phyloP scores from a whole-genome alignment of 129 eudicot genomes.

The Pulicaria dysenterica region DNA sequence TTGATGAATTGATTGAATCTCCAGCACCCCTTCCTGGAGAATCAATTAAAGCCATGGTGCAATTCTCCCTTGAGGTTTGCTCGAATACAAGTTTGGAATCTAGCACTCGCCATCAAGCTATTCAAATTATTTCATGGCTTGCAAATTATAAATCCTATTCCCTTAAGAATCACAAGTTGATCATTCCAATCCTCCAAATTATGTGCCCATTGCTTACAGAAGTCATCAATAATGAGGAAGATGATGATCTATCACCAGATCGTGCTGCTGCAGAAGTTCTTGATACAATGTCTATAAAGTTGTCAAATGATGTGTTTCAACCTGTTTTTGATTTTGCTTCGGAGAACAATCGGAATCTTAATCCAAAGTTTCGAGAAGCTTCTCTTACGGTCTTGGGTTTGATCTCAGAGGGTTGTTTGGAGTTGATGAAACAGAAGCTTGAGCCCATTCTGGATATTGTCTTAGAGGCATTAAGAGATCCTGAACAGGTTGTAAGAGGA shows the following conservation, averaged over 20 bases:
- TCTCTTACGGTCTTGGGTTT: slow-evolving; percentile 80
- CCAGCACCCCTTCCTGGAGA: slow-evolving; percentile 95
- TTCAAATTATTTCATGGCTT: slow-evolving; percentile 96
- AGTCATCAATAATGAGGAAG: slow-evolving; percentile 55
- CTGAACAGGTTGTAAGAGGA: slow-evolving; percentile 90
- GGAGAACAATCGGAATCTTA: slow-evolving; percentile 57
- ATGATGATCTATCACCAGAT: slow-evolving; percentile 91
- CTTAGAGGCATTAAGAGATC: slow-evolving; percentile 84
- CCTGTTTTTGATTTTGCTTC: slow-evolving; percentile 83
- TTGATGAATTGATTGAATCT: slow-evolving; percentile 94
- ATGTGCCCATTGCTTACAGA: slow-evolving; percentile 90
- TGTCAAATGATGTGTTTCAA: slow-evolving; percentile 71
- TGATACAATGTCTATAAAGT: slow-evolving; percentile 83
- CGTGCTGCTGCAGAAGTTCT: slow-evolving; percentile 95
- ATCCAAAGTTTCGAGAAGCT: slow-evolving; percentile 89
- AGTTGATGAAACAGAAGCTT: slow-evolving; percentile 71
- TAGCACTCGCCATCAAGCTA: slow-evolving; percentile 93
- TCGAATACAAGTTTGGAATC: slow-evolving; percentile 61
- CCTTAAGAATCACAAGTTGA: slow-evolving; percentile 72
- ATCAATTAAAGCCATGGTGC: slow-evolving; percentile 83
- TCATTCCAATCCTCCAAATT: slow-evolving; percentile 78
- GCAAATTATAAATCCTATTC: slow-evolving; percentile 79
- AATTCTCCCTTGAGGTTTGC: slow-evolving; percentile 91
- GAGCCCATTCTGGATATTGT: slow-evolving; percentile 72
- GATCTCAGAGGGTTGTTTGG: slow-evolving; percentile 86